These are phyloP conservation scores for Globisporangium heterothallicum DNA, from an alignment of 352 stramenopile species.

Conservation along the genomic window DNA sequence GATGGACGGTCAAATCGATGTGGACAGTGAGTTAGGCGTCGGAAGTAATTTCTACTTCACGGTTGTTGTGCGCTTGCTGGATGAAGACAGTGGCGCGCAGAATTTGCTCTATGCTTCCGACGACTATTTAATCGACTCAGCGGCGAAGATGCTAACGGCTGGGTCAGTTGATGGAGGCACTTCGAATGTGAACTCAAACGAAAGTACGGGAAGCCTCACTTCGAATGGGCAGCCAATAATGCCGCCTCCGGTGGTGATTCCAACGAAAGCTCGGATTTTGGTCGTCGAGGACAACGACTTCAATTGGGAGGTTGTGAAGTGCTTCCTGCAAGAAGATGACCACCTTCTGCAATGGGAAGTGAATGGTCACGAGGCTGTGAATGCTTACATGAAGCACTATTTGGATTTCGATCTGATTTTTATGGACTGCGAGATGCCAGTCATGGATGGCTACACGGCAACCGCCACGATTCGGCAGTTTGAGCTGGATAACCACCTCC, in stretches of 20 bases:
- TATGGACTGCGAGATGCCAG: conserved; percentile 81
- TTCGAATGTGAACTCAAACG: conserved; percentile 36
- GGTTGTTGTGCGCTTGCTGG: conserved; percentile 57
- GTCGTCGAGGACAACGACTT: conserved; percentile 78
- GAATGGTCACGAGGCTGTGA: conserved; percentile 58
- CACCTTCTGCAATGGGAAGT: conserved; percentile 68
- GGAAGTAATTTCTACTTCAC: conserved; percentile 86
- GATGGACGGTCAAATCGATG: conserved; percentile 84
- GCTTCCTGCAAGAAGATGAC: conserved; percentile 66
- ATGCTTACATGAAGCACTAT: conserved; percentile 45
- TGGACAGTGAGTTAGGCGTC: conserved; percentile 74
- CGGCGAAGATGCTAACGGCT: neutral
- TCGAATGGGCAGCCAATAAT: conserved; percentile 9
- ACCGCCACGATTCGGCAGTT: conserved; percentile 57
- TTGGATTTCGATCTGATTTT: conserved; percentile 63
- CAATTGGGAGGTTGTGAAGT: conserved; percentile 77
- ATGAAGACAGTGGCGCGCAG: conserved; percentile 37
- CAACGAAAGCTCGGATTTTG: conserved; percentile 53
- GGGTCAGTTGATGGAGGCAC: conserved; percentile 13
- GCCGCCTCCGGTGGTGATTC: conserved; percentile 36
- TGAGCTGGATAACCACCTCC: conserved; percentile 51
- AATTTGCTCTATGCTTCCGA: conserved; percentile 43
- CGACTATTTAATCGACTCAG: conserved; percentile 37
- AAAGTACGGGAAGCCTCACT: conserved; percentile 31
- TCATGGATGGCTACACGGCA: conserved; percentile 78